Conservation (phyloP, 345 rosid species). For the Gynandropsis gynandra region DNA sequence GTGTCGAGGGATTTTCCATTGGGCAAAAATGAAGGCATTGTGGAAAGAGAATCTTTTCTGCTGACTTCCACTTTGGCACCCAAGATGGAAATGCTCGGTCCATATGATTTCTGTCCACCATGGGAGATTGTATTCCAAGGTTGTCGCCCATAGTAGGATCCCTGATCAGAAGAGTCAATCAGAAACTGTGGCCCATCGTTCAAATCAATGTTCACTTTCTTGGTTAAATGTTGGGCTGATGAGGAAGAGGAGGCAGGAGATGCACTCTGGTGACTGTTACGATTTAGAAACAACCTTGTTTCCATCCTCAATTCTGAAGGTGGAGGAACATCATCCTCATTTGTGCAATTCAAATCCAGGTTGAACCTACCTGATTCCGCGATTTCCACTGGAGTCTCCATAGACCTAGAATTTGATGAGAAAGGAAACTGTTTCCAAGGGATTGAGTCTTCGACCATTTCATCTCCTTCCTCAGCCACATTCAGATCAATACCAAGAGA, state of each 20-base stretch:
- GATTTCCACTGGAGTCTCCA: constrained; percentile 56
- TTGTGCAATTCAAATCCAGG: constrained; percentile 69
- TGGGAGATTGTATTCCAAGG: constrained; percentile 31
- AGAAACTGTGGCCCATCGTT: constrained; percentile 64
- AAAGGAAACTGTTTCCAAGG: constrained; percentile 42
- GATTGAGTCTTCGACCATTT: constrained; percentile 39
- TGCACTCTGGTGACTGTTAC: constrained; percentile 54
- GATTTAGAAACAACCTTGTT: constrained; percentile 37
- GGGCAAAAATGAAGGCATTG: constrained; percentile 39
- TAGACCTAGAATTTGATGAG: constrained; percentile 42
- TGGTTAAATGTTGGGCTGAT: constrained; percentile 48
- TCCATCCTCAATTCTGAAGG: constrained; percentile 44
- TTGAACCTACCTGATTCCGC: constrained; percentile 53
- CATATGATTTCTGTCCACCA: constrained; percentile 42
- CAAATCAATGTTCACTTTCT: constrained; percentile 66
- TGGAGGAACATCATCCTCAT: constrained; percentile 57
- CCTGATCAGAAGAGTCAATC: constrained; percentile 47
- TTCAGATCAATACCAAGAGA: constrained; percentile 78
- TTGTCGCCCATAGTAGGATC: constrained; percentile 26
- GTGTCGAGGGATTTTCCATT: constrained; percentile 56
- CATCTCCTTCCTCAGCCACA: constrained; percentile 68
- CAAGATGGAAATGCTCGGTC: constrained; percentile 61
- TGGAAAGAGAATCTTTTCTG: constrained; percentile 43
- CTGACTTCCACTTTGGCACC: constrained; percentile 64
- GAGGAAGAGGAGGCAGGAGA: constrained; percentile 80